phyloP scores from a whole-genome alignment of 2,329 filamentous ascomycete genomes.

The Claviceps citrina region DNA sequence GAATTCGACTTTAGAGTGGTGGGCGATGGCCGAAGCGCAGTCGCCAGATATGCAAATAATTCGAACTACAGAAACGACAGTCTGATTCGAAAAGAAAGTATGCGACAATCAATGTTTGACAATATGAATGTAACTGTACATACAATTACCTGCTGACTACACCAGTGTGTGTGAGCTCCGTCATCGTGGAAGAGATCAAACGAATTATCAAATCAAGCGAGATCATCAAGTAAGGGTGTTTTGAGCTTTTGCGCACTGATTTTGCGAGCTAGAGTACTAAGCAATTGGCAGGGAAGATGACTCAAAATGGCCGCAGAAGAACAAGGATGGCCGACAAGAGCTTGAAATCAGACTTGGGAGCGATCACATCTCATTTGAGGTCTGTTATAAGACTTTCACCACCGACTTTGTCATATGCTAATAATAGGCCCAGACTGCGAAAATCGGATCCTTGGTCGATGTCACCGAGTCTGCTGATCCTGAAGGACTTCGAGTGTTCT shows the following conservation, averaged over 20 bases:
- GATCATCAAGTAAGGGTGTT: conserved; percentile 65
- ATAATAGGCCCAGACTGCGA: conserved; percentile 60
- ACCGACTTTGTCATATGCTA: neutral
- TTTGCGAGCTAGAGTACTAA: neutral
- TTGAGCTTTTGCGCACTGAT: neutral
- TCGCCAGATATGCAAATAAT: conserved; percentile 95
- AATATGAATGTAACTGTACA: neutral
- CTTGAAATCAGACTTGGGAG: conserved; percentile 85
- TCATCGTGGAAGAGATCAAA: conserved; percentile 87
- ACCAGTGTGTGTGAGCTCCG: conserved; percentile 85
- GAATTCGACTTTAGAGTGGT: conserved; percentile 94
- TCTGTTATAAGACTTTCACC: conserved; percentile 23
- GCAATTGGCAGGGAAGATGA: conserved; percentile 66
- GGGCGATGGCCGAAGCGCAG: conserved; percentile 82
- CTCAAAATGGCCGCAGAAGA: conserved; percentile 96
- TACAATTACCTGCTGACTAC: neutral
- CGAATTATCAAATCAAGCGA: conserved; percentile 94
- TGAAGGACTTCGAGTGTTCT: conserved; percentile 91
- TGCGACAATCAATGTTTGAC: conserved; percentile 19
- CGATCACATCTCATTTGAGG: conserved; percentile 97
- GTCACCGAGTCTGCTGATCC: conserved; percentile 93
- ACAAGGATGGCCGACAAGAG: conserved; percentile 95
- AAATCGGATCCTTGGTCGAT: conserved; percentile 92
- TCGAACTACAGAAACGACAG: conserved; percentile 99
- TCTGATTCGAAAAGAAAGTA: conserved; percentile 97